Base-by-base conservation (phyloP, 768 basidiomycete genomes). In the Tricholoma sp. region DNA sequence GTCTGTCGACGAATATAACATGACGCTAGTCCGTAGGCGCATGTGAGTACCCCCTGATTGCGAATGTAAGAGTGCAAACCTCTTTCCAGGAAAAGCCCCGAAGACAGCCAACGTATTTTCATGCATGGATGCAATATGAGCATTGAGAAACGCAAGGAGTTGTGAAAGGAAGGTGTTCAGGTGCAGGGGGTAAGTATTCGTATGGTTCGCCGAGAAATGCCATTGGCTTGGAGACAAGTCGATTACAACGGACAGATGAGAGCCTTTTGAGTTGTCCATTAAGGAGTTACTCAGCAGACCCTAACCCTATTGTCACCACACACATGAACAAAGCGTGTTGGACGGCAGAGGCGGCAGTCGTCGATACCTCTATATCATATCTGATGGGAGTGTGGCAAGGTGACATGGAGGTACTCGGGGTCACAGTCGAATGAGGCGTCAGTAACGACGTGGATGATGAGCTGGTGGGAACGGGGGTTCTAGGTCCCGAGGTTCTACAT, bases 101-200 rank as follows among this genome's bases (percentile, higher is more conserved):
- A 93, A 96, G 55, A 98, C 89, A 5, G 94, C 91, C 37, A 99
- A 79, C 4, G 89, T 83, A 68, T 99, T 99, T 69, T 96, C 94
- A 73, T 94, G 88, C 61, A 88, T 84, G 60, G 84, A 82, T 1
- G 94, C 94, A 59, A 98, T 81, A 72, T 98, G 94, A 3, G 94
- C 83, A 67, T 99, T 98, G 66, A 96, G 76, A 66, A 98, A 96
- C 29, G 90, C 87, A 57, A 98, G 81, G 24, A 97, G 76, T 64
- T 94, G 90, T 2, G 91, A 84, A 47, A 98, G 77, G 68, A 98
- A 97, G 1, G 79, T 63, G 18, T 81, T 73, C 45, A 98, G 79
- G 1, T 86, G 69, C 11, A 98, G 72, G 0, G 84, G 78, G 63
- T 79, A 73, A 3, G 72, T 57, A 52, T 80, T 82, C 35, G 73